A percentile compares a stretch with the other conserved stretches of the same genome.
Conservation (phyloP, 257 asterid species). For the Paulownia fortunei region DNA sequence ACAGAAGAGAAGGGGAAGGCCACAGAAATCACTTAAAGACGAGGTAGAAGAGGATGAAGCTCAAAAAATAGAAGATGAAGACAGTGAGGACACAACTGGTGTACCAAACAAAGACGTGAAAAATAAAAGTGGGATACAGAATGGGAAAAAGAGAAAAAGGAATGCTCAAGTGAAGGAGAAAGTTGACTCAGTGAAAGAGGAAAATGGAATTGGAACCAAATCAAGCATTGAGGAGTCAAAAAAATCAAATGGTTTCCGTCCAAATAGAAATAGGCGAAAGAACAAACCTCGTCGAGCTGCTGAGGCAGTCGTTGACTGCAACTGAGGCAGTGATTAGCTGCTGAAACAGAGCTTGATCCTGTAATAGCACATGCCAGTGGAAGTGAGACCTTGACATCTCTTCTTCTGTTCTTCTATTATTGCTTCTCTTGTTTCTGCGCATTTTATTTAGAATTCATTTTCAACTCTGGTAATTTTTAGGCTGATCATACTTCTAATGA, state of each 20-base stretch:
- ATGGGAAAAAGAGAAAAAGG: constrained; percentile 44
- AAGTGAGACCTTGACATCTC: constrained; percentile 28
- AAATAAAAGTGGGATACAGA: constrained; percentile 31
- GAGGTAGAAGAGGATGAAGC: constrained; percentile 47
- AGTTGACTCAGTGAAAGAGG: constrained; percentile 41
- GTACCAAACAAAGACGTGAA: constrained; percentile 35
- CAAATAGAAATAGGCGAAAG: constrained; percentile 52
- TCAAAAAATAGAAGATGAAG: constrained; percentile 43
- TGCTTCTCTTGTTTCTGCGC: background rate
- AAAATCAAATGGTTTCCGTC: constrained; percentile 47
- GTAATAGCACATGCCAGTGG: background rate
- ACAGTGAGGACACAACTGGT: constrained; percentile 42
- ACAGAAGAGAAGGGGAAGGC: constrained; percentile 65
- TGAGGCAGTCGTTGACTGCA: constrained; percentile 69
- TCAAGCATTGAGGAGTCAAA: constrained; percentile 44
- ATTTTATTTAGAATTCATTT: background rate
- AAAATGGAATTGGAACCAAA: constrained; percentile 41
- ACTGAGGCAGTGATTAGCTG: constrained; percentile 26
- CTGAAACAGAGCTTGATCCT: background rate
- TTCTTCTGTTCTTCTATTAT: constrained; percentile 13
- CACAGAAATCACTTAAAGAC: constrained; percentile 49
- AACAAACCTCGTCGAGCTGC: constrained; percentile 69
- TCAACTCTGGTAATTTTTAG: background rate
- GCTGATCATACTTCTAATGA: background rate
- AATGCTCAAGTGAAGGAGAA: constrained; percentile 40